Percentiles rank a stretch among this genome's conserved stretches.
Evolutionary conservation across 805 yeast genomes (phyloP).

Genomic region (Lipomyces yamadae): DNA sequence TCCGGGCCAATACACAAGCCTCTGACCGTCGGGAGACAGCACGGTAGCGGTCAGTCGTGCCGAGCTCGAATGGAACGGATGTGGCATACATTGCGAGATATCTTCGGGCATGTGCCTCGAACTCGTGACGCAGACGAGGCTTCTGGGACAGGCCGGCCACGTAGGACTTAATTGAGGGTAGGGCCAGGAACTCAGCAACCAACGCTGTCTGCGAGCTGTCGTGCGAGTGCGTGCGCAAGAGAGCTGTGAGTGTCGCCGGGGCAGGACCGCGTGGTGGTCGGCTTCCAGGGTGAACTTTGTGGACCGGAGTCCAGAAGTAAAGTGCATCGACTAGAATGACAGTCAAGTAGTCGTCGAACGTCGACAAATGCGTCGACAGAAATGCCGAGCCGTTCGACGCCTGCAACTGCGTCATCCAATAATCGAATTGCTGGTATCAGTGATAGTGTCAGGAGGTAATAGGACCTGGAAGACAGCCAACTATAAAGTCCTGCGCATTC

Average conservation of each 20-base stretch:
- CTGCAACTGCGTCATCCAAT: not conserved
- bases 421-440: not conserved
- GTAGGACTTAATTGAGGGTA: conserved; percentile 21
- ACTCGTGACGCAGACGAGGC: conserved; percentile 41
- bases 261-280: conserved; percentile 27
- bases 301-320: conserved; percentile 31
- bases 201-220: conserved; percentile 8
- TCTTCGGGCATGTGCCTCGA: conserved; percentile 47
- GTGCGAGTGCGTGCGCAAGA: conserved; percentile 12
- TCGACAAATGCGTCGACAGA: conserved; percentile 26
- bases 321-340: conserved; percentile 29
- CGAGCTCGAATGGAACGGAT: conserved; percentile 51
- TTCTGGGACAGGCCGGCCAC: conserved; percentile 15
- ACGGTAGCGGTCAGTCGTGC: conserved; percentile 52
- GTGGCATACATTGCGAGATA: conserved; percentile 48
- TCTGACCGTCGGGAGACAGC: conserved; percentile 43
- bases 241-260: conserved; percentile 9
- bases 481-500: too few relatives aligned
- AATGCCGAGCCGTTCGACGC: conserved; percentile 5
- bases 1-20: conserved; percentile 51
- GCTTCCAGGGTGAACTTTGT: conserved; percentile 32
- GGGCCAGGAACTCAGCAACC: conserved; percentile 15
- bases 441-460: not conserved
- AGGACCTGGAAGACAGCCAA: too few relatives aligned
- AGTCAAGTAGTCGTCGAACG: conserved; percentile 34